These are phyloP conservation scores for Postia placenta DNA, from an alignment of 768 basidiomycete genomes.

Conservation along the genomic window DNA sequence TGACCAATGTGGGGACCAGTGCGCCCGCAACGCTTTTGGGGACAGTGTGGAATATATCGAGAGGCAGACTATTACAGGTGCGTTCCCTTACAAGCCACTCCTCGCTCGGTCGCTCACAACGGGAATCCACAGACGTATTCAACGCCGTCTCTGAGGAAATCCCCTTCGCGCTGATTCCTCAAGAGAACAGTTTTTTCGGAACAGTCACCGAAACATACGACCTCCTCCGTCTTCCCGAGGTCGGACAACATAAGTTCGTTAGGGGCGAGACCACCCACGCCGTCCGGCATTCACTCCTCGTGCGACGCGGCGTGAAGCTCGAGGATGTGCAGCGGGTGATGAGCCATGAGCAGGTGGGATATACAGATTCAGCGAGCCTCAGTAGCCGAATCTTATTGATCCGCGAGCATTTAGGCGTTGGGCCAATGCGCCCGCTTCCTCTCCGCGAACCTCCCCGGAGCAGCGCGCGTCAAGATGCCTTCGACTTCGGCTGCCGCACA, in stretches of 20 bases:
- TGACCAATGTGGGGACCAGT: conserved; percentile 25
- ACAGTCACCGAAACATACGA: conserved; percentile 73
- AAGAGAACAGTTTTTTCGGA: conserved; percentile 77
- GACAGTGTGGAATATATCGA: conserved; percentile 37
- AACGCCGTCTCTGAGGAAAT: conserved; percentile 37
- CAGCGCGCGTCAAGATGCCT: conserved; percentile 45
- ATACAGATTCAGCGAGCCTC: neutral
- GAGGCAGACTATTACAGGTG: conserved; percentile 31
- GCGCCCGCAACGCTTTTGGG: conserved; percentile 41
- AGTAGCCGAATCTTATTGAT: neutral
- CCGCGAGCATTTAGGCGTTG: conserved; percentile 70
- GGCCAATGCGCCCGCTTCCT: conserved; percentile 75
- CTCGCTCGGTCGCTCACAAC: neutral
- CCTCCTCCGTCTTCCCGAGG: conserved; percentile 36
- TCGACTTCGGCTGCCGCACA: conserved; percentile 74
- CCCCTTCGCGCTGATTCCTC: conserved; percentile 64
- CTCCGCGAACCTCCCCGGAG: conserved; percentile 43
- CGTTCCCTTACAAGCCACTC: conserved; percentile 6
- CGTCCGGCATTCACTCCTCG: conserved; percentile 66
- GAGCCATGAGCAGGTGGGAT: conserved; percentile 74
- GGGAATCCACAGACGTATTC: conserved; percentile 55
- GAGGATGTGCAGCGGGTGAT: conserved; percentile 51
- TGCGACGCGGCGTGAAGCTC: conserved; percentile 49
- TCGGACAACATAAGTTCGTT: conserved; percentile 43
- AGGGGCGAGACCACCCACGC: conserved; percentile 53